Percentiles rank a stretch among this genome's conserved stretches.
Evolutionary conservation across 345 rosid genomes (phyloP).

Genomic region (Mallotus nudiflorus): DNA sequence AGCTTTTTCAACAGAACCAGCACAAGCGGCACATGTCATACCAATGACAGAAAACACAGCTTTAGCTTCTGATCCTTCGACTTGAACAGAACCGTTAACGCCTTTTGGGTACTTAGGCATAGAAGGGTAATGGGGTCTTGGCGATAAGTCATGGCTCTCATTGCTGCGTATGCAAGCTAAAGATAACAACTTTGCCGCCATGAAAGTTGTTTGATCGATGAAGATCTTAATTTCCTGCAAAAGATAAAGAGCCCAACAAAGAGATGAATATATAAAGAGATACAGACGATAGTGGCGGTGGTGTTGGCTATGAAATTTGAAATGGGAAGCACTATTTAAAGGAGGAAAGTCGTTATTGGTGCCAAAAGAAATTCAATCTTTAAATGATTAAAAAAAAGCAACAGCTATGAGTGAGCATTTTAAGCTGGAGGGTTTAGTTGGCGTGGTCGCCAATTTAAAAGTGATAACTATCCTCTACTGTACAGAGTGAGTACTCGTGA

Average conservation of each 20-base stretch:
- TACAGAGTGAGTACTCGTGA: no score
- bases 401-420: no score
- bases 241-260: not conserved
- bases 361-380: no score
- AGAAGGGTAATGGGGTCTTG: slow-evolving; percentile 59
- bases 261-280: not conserved
- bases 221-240: not conserved
- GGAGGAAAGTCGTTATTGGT: not conserved
- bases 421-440: no score
- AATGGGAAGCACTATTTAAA: not conserved
- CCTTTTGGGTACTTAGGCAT: slow-evolving; percentile 69
- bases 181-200: slow-evolving; percentile 73
- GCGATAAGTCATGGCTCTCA: slow-evolving; percentile 43
- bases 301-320: not conserved
- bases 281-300: not conserved
- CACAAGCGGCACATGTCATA: slow-evolving; percentile 91
- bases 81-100: slow-evolving; percentile 33
- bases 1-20: slow-evolving; percentile 91
- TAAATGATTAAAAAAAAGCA: no score
- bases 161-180: slow-evolving; percentile 64
- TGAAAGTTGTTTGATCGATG: slow-evolving; percentile 9
- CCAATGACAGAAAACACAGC: slow-evolving; percentile 71
- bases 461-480: no score
- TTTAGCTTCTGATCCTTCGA: slow-evolving; percentile 40
- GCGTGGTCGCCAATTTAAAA: no score